Evolutionary conservation across 805 yeast genomes (phyloP).

Genomic region (Hanseniaspora occidentalis): DNA sequence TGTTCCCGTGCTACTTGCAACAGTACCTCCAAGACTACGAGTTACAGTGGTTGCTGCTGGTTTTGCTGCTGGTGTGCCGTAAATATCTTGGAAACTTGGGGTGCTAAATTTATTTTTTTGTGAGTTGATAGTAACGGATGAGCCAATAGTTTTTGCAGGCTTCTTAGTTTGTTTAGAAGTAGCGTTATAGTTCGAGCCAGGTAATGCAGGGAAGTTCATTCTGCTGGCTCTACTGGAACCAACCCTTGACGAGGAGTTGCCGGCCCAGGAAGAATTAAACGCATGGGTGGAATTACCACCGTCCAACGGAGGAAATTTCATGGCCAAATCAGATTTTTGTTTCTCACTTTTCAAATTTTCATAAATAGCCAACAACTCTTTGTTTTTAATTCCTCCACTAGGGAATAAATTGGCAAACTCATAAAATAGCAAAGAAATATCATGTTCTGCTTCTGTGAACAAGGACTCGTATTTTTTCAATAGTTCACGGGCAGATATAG

Average conservation of each 20-base stretch:
- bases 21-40: constrained; percentile 1
- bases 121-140: neutral
- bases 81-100: constrained; percentile 1
- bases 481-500: constrained; percentile 37
- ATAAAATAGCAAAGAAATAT: constrained; percentile 38
- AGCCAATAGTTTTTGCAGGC: neutral
- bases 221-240: constrained; percentile 10
- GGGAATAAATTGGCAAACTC: constrained; percentile 51
- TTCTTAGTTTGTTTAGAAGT: constrained; percentile 6
- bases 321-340: constrained; percentile 9
- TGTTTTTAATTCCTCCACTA: constrained; percentile 30
- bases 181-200: constrained; percentile 9
- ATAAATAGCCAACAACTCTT: constrained; percentile 25
- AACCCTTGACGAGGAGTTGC: constrained; percentile 9
- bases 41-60: constrained; percentile 7
- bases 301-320: constrained; percentile 16
- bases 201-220: constrained; percentile 24
- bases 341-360: constrained; percentile 15
- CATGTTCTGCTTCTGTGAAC: constrained; percentile 26
- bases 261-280: constrained; percentile 22
- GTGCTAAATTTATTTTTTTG: neutral
- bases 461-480: constrained; percentile 34
- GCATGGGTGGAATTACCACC: constrained; percentile 9
- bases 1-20: constrained; percentile 14
- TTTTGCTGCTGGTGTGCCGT: neutral